These are phyloP conservation scores for Aspergillus ochraceoroseus DNA, from an alignment of 2,329 filamentous ascomycete species.

Conservation along the genomic window DNA sequence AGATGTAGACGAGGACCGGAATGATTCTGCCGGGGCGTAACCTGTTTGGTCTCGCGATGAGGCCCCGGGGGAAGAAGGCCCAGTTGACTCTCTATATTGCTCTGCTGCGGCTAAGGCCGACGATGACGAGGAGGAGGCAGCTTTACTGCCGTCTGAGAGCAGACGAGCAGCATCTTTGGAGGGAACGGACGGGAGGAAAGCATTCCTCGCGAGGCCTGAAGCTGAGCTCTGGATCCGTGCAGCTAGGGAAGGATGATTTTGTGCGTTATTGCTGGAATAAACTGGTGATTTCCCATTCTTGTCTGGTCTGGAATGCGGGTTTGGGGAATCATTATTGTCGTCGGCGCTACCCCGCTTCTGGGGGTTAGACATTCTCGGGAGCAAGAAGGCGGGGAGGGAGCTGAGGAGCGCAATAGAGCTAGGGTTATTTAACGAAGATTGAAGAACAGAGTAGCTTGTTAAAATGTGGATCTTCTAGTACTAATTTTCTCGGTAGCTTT, in stretches of 20 bases:
- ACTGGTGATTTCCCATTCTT: constrained; percentile 6
- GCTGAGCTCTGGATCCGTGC: constrained; percentile 35
- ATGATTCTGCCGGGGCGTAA: constrained; percentile 18
- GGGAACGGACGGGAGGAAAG: constrained; percentile 26
- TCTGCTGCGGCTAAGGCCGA: constrained; percentile 21
- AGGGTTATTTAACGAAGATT: too few relatives aligned
- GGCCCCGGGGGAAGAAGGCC: constrained; percentile 13
- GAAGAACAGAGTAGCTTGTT: too few relatives aligned
- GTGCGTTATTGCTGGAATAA: constrained; percentile 10
- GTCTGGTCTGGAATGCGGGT: constrained; percentile 9
- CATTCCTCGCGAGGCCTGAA: constrained; percentile 30
- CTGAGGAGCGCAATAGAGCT: constrained; percentile 5
- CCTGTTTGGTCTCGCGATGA: constrained; percentile 5
- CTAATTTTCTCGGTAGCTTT: constrained; percentile 2
- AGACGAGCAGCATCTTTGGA: constrained; percentile 23
- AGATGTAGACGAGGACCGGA: constrained; percentile 20
- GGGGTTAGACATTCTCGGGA: constrained; percentile 17
- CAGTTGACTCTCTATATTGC: constrained; percentile 14
- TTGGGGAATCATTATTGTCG: constrained; percentile 15
- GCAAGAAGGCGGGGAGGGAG: constrained; percentile 7
- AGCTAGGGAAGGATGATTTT: constrained; percentile 24
- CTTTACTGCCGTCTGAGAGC: constrained; percentile 23
- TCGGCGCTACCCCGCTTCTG: constrained; percentile 23
- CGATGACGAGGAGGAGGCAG: constrained; percentile 18
- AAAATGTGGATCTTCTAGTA: too few relatives aligned